Evolutionary conservation across 1,139 yeast species (phyloP).

Genomic region (Pichia norvegensis): DNA sequence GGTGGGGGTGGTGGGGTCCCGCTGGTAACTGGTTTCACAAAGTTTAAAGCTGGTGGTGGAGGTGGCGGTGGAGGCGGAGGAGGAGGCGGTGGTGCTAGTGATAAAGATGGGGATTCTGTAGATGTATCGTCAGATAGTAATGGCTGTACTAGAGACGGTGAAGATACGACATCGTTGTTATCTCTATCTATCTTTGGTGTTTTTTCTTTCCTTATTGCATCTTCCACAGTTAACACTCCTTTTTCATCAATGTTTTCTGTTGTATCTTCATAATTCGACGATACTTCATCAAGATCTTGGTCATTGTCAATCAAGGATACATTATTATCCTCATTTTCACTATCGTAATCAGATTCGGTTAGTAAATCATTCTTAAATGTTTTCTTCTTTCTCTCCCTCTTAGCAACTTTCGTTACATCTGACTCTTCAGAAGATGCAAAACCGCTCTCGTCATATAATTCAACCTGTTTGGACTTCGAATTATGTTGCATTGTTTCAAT

Average conservation of each 20-base stretch:
- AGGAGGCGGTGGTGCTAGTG: constrained; percentile 20
- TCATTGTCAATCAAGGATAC: neutral
- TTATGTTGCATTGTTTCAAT: neutral
- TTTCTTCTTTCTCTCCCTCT: neutral
- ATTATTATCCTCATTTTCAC: neutral
- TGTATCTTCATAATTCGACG: neutral
- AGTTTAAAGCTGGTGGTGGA: constrained; percentile 22
- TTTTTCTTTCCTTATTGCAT: neutral
- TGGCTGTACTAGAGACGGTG: too few relatives aligned
- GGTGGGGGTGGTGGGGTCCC: neutral
- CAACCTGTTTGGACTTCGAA: neutral
- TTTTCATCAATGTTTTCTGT: neutral
- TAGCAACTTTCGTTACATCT: neutral
- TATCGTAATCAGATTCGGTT: neutral
- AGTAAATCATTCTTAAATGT: neutral
- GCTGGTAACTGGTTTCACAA: neutral
- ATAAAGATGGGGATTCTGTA: constrained; percentile 7
- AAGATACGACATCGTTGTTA: too few relatives aligned
- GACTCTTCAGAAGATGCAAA: neutral
- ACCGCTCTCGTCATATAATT: neutral
- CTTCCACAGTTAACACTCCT: neutral
- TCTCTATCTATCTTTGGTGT: neutral
- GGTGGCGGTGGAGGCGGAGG: constrained; percentile 27
- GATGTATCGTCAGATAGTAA: neutral
- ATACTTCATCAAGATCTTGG: neutral